phyloP scores from a whole-genome alignment of 2,329 filamentous ascomycete species.

The Botryotinia convoluta region DNA sequence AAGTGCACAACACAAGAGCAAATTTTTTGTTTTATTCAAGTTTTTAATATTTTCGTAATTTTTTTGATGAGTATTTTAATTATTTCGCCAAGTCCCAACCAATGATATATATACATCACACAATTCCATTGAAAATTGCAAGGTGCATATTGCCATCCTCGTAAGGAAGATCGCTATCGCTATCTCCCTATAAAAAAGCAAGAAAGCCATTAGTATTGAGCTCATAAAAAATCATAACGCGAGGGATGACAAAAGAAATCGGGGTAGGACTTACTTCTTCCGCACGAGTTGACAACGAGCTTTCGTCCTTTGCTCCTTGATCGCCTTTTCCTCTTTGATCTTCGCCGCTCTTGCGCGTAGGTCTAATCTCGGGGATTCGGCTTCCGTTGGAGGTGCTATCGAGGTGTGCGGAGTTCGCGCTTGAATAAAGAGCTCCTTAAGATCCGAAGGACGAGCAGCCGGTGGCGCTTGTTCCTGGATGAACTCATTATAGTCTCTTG shows the following conservation, averaged over 20 bases:
- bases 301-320: neutral
- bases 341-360: neutral
- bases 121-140: neutral
- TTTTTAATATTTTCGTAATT: neutral
- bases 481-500: neutral
- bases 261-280: neutral
- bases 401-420: accelerated
- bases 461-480: neutral
- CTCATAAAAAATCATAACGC: neutral
- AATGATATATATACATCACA: no score
- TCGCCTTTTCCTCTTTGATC: neutral
- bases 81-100: neutral
- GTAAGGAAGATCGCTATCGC: neutral
- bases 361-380: neutral
- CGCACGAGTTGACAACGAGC: neutral
- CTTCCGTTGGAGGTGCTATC: accelerated
- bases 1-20: neutral
- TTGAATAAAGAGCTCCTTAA: neutral
- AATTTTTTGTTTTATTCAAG: neutral
- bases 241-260: neutral
- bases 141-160: neutral
- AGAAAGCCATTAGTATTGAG: neutral
- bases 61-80: neutral
- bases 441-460: neutral
- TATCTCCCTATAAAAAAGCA: neutral